Evolutionary conservation across 2,329 filamentous ascomycete species (phyloP).

Genomic region (Incumbomyces delicatus): DNA sequence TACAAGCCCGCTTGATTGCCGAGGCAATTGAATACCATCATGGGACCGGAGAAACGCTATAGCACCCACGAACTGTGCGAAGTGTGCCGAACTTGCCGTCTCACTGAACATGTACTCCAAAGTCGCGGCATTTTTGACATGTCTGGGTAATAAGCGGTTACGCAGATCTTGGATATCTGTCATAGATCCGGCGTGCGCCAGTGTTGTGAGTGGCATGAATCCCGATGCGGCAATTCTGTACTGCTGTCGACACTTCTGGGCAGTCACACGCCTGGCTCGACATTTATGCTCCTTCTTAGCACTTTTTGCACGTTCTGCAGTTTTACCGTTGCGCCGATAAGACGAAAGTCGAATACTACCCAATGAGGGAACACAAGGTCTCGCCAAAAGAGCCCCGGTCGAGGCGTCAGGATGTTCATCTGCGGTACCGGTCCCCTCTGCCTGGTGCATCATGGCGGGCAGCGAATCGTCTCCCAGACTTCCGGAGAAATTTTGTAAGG

Average conservation of each 20-base stretch:
- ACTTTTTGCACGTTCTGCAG: neutral
- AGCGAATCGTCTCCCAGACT: too few relatives aligned
- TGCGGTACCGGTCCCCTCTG: too few relatives aligned
- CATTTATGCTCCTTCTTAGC: neutral
- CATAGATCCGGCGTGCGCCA: neutral
- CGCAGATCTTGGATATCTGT: neutral
- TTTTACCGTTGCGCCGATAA: neutral
- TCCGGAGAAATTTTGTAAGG: too few relatives aligned
- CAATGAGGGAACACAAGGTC: too few relatives aligned
- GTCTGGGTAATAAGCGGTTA: neutral
- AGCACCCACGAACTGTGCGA: neutral
- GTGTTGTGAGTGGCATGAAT: neutral
- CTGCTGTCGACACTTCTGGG: neutral
- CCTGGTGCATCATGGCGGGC: too few relatives aligned
- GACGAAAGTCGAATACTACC: neutral
- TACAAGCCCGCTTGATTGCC: neutral
- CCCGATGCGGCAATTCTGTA: neutral
- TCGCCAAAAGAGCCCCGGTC: neutral
- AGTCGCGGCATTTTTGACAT: neutral
- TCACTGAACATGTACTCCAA: conserved; percentile 1
- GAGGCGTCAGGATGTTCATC: too few relatives aligned
- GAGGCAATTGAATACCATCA: neutral
- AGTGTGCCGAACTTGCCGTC: neutral
- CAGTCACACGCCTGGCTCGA: neutral
- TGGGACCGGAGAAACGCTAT: neutral